Conservation (phyloP, 139 green algal genomes). For the Pycnococcus provasolii region DNA sequence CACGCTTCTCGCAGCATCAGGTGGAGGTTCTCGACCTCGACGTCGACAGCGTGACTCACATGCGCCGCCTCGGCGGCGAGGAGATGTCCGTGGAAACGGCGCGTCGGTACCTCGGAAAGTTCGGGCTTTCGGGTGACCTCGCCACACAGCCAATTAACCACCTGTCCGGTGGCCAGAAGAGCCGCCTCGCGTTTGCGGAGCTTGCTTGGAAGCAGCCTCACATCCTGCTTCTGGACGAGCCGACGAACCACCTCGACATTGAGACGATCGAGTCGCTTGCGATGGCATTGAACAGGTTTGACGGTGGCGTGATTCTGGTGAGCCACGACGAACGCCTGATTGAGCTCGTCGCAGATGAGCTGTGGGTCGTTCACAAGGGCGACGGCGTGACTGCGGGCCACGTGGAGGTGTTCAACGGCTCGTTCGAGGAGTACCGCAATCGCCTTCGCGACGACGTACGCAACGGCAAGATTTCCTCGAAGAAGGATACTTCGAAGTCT, state of each 20-base stretch:
- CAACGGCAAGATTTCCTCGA: no score
- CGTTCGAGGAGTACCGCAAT: constrained; percentile 43
- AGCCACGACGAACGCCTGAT: constrained; percentile 48
- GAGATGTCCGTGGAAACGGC: constrained; percentile 42
- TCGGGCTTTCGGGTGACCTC: constrained; percentile 72
- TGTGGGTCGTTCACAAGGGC: constrained; percentile 40
- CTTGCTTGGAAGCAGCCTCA: constrained; percentile 49
- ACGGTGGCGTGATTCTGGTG: constrained; percentile 40
- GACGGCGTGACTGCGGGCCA: constrained; percentile 22
- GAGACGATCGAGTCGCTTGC: constrained; percentile 45
- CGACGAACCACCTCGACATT: constrained; percentile 45
- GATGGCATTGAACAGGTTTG: constrained; percentile 35
- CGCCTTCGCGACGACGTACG: constrained; percentile 20
- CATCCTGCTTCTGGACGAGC: constrained; percentile 47
- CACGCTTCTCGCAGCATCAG: constrained; percentile 90
- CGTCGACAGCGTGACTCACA: constrained; percentile 29
- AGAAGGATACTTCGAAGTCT: no score
- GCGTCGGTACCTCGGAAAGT: constrained; percentile 67
- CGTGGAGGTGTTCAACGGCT: constrained; percentile 37
- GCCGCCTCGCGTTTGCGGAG: constrained; percentile 74
- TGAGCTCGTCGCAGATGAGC: constrained; percentile 36
- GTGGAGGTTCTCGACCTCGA: constrained; percentile 87
- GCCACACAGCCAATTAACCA: constrained; percentile 86
- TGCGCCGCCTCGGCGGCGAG: constrained; percentile 32
- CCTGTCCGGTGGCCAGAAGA: constrained; percentile 88